Base-by-base conservation (phyloP, 1,284 basidiomycete species). In the Megacollybia platyphylla region DNA sequence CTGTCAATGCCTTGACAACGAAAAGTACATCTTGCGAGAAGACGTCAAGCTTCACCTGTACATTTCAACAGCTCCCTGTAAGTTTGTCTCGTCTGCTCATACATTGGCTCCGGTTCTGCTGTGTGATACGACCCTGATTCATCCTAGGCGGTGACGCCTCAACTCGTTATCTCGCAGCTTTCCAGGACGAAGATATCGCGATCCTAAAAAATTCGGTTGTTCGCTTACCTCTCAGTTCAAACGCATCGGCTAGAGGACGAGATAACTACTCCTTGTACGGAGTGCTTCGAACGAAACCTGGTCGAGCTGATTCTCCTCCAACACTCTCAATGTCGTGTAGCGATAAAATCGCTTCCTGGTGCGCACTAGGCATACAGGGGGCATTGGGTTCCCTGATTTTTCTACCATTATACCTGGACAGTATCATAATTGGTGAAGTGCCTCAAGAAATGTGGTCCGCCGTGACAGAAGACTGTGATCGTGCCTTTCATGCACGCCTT, bases 31-130 rank as follows among this genome's bases (percentile, higher is more conserved):
- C 17, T 58, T 93, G 27, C 62, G 54, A 40, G 54, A 67, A 0
- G 71, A 61, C 1, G 72, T 83, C 0, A 49, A 62, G 36, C 50
- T 91, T 37, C 67, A 69, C 51, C 66, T 96, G 55, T 97, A 96
- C 51, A 70, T 93, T 43, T 96, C 91, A 1, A 87, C 88, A 2
- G 67, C 90, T n/a, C 92, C 92, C 24, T 88, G 92, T 94, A 56
- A 60, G 70, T 44, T 20, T 5, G 28, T n/a, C 27, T 55, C 20
- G 20, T 24, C 20, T 24, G 34, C 7, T 18, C 24, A 43, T 38
- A 39, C 44, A 40, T 42, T 36, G 20, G 20, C 20, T 43, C 34
- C 48, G 44, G 42, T 41, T 39, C 45, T 39, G 39, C 30, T 35
- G 29, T 44, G 40, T 48, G 34, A 40, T 7, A 8, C 20, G 17